These are phyloP conservation scores for Elongisporangium prolatum DNA, from an alignment of 352 stramenopile genomes.

Conservation along the genomic window DNA sequence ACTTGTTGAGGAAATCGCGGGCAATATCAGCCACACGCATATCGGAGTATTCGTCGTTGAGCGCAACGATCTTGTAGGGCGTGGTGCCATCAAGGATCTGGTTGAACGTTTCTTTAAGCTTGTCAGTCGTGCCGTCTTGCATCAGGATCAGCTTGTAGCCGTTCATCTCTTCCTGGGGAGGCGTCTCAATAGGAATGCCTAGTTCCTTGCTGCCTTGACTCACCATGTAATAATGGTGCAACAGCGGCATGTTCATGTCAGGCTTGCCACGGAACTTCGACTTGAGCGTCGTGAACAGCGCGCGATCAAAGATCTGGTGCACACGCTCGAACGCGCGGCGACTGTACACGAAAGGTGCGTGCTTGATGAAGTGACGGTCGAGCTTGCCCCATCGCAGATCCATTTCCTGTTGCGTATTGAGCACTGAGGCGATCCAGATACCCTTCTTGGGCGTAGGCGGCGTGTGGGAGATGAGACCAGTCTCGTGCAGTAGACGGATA, in stretches of 20 bases:
- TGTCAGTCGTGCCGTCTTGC: constrained; percentile 75
- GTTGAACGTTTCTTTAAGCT: constrained; percentile 63
- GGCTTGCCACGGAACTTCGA: constrained; percentile 81
- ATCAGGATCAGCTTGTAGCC: constrained; percentile 85
- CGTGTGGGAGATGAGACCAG: constrained; percentile 68
- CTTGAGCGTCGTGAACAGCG: constrained; percentile 79
- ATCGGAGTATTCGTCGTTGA: constrained; percentile 87
- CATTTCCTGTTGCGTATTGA: constrained; percentile 88
- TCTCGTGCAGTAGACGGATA: constrained; percentile 77
- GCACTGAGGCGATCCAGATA: constrained; percentile 85
- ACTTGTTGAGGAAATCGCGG: constrained; percentile 63
- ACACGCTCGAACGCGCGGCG: constrained; percentile 79
- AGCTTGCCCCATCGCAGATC: constrained; percentile 75
- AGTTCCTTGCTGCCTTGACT: constrained; percentile 74
- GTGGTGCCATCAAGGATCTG: constrained; percentile 60
- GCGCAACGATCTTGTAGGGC: constrained; percentile 71
- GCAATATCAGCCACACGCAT: constrained; percentile 70
- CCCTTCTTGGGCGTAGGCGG: constrained; percentile 74
- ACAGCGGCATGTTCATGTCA: constrained; percentile 86
- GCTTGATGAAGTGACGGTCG: constrained; percentile 85
- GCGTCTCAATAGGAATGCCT: constrained; percentile 70
- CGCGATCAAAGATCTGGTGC: constrained; percentile 84
- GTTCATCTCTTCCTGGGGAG: constrained; percentile 68
- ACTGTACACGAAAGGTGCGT: constrained; percentile 86
- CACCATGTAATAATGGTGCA: constrained; percentile 89